Conservation (phyloP, 2,329 filamentous ascomycete species). For the Nemania sp. region DNA sequence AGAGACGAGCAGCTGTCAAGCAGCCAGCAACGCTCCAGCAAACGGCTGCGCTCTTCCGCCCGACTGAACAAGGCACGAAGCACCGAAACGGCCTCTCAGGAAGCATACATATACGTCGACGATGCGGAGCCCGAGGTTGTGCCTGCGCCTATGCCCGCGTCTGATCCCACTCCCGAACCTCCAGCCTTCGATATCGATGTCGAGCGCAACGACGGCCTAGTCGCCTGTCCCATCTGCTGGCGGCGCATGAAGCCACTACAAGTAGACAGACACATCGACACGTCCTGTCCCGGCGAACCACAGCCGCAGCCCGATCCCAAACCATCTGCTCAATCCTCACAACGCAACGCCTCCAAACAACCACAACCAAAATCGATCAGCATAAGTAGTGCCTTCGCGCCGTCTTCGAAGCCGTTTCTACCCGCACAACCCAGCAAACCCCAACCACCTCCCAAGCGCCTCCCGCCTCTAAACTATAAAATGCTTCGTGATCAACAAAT, state of each 20-base stretch:
- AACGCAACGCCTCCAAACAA: constrained; percentile 12
- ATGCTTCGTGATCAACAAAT: constrained; percentile 79
- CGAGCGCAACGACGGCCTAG: constrained; percentile 69
- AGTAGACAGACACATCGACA: constrained; percentile 82
- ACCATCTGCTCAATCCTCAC: constrained; percentile 1
- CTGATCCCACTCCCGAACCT: too few relatives aligned
- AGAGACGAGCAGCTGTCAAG: constrained; percentile 4
- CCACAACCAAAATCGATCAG: too few relatives aligned
- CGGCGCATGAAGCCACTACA: constrained; percentile 76
- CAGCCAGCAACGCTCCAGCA: constrained; percentile 43
- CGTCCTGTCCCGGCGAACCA: constrained; percentile 50
- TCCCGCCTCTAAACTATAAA: constrained; percentile 83
- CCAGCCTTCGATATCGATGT: too few relatives aligned
- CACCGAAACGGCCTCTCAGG: constrained; percentile 43
- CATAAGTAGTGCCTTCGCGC: constrained; percentile 24
- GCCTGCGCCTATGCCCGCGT: neutral
- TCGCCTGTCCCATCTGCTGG: constrained; percentile 81
- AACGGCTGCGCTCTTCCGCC: constrained; percentile 57
- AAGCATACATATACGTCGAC: constrained; percentile 35
- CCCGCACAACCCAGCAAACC: constrained; percentile 15
- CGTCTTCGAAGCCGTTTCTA: constrained; percentile 6
- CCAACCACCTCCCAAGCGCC: constrained; percentile 55
- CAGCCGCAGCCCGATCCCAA: constrained; percentile 41
- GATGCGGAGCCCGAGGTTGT: constrained; percentile 22
- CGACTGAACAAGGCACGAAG: constrained; percentile 50